phyloP scores from a whole-genome alignment of 1,139 yeast genomes.

The Geotrichum aggregatum region DNA sequence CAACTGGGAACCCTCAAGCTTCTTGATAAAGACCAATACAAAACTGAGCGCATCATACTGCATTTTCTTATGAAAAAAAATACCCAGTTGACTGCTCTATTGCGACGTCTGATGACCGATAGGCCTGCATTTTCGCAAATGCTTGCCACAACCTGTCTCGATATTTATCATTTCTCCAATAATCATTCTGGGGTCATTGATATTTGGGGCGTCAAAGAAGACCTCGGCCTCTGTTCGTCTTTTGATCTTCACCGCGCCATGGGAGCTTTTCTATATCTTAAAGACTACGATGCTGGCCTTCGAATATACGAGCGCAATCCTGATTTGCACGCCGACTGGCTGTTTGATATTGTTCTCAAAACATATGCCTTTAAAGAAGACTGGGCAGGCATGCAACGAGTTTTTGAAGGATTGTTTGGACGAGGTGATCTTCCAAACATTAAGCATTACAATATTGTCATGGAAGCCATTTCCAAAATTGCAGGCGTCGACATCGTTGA shows the following conservation, averaged over 20 bases:
- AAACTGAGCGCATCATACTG: slow-evolving; percentile 23
- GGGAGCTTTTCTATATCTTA: slow-evolving; percentile 41
- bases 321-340: slow-evolving; percentile 30
- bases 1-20: slow-evolving; percentile 30
- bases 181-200: slow-evolving; percentile 15
- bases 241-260: slow-evolving; percentile 40
- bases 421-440: slow-evolving; percentile 53
- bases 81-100: slow-evolving; percentile 1
- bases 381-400: slow-evolving; percentile 58
- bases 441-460: slow-evolving; percentile 59
- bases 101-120: slow-evolving; percentile 14
- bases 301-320: slow-evolving; percentile 39
- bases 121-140: slow-evolving; percentile 19
- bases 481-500: slow-evolving; percentile 57
- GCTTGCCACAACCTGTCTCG: slow-evolving; percentile 26
- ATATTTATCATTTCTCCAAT: slow-evolving; percentile 19
- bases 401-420: slow-evolving; percentile 60
- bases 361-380: slow-evolving; percentile 52
- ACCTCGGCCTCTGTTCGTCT: slow-evolving; percentile 20
- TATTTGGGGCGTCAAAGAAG: slow-evolving; percentile 25
- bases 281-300: slow-evolving; percentile 46
- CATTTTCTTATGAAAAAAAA: slow-evolving; percentile 7
- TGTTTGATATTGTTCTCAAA: slow-evolving; percentile 31
- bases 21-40: slow-evolving; percentile 24
- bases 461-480: slow-evolving; percentile 56